These are phyloP conservation scores for Albizia julibrissin DNA, from an alignment of 306 rosid species.

Conservation along the genomic window DNA sequence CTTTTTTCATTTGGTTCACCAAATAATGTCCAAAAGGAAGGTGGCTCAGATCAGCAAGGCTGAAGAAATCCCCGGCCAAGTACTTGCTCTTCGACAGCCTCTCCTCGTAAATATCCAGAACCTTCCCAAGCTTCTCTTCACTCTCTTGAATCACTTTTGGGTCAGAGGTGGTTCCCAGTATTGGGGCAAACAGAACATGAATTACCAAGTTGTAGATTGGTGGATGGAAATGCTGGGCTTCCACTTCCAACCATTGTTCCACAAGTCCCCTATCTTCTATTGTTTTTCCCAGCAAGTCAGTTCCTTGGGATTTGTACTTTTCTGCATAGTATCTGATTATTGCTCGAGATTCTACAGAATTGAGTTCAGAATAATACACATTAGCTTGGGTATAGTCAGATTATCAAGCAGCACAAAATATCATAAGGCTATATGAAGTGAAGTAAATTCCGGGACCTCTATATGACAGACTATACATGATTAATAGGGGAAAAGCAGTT, in stretches of 20 bases:
- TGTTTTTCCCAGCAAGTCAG: slow-evolving; percentile 37
- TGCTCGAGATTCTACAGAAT: slow-evolving; percentile 35
- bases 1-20: slow-evolving; percentile 44
- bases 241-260: slow-evolving; percentile 57
- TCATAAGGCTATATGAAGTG: neutral
- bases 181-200: slow-evolving; percentile 41
- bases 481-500: neutral
- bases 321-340: slow-evolving; percentile 42
- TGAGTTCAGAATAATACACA: neutral
- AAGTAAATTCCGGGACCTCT: neutral
- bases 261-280: slow-evolving; percentile 43
- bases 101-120: slow-evolving; percentile 47
- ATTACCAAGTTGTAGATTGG: slow-evolving; percentile 32
- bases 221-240: slow-evolving; percentile 48
- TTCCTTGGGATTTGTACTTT: slow-evolving; percentile 37
- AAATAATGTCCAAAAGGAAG: slow-evolving; percentile 48
- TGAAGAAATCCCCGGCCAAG: slow-evolving; percentile 47
- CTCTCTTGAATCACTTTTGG: slow-evolving; percentile 47
- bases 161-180: slow-evolving; percentile 31
- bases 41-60: slow-evolving; percentile 51
- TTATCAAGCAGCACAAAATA: neutral
- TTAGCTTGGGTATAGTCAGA: neutral
- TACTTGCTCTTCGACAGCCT: slow-evolving; percentile 45
- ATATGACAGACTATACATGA: neutral
- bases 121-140: slow-evolving; percentile 42